Conservation (phyloP, 2,329 filamentous ascomycete species). For the Colletotrichum musicola region DNA sequence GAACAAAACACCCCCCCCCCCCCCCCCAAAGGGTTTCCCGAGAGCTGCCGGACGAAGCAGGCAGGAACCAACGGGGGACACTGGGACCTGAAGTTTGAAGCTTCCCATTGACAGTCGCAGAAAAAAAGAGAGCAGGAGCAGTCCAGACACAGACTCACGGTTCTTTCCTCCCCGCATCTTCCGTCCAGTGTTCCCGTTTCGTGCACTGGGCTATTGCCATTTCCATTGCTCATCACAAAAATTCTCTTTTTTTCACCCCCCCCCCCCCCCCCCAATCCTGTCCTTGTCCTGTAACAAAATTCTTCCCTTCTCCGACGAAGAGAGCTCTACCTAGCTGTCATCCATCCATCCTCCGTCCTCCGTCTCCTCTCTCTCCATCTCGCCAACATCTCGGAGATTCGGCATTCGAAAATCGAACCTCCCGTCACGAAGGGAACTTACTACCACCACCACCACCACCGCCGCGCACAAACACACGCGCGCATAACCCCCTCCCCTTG, state of each 20-base stretch:
- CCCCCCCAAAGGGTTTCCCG: conserved; percentile 5
- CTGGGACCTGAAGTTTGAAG: background rate
- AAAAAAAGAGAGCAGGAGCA: background rate
- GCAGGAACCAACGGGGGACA: no score
- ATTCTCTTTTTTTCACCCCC: background rate
- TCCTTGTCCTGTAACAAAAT: background rate
- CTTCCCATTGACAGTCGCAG: background rate
- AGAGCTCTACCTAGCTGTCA: background rate
- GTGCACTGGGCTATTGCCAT: background rate
- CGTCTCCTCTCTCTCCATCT: background rate
- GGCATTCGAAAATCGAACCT: conserved; percentile 23
- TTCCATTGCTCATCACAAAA: background rate
- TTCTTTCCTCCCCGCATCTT: conserved; percentile 18
- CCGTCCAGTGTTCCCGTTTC: background rate
- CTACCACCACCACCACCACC: background rate
- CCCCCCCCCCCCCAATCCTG: background rate
- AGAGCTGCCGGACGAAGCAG: conserved; percentile 12
- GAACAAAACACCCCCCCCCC: background rate
- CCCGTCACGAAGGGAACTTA: background rate
- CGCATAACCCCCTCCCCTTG: no score
- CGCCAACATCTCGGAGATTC: conserved; percentile 20
- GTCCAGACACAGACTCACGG: no score
- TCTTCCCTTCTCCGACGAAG: background rate
- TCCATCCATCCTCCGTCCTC: background rate
- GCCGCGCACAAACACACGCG: background rate